These are phyloP conservation scores for Phytophthora citricola DNA, from an alignment of 352 stramenopile species.

Conservation along the genomic window DNA sequence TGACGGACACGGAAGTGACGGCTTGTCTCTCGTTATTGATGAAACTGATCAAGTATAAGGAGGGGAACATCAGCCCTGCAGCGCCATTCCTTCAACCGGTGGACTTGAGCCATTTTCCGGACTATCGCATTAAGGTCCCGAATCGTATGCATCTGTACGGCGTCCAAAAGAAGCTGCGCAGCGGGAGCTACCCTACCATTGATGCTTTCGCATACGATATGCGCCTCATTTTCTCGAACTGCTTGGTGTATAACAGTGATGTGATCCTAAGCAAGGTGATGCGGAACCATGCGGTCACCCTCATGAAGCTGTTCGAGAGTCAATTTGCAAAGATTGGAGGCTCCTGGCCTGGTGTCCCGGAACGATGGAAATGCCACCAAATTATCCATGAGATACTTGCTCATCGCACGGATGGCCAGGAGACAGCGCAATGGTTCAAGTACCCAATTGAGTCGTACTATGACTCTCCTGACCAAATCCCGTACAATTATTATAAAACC, in stretches of 20 bases:
- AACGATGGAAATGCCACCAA: constrained; percentile 87
- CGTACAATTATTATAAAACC: constrained; percentile 84
- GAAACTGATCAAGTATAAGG: constrained; percentile 90
- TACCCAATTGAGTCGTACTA: constrained; percentile 88
- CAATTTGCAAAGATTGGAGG: constrained; percentile 77
- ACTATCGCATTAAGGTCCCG: constrained; percentile 87
- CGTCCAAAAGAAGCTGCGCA: constrained; percentile 86
- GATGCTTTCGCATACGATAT: constrained; percentile 81
- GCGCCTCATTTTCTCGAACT: constrained; percentile 89
- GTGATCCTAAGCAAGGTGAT: constrained; percentile 86
- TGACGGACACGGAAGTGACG: constrained; percentile 61
- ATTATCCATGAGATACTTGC: constrained; percentile 83
- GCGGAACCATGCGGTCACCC: constrained; percentile 80
- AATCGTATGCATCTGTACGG: constrained; percentile 88
- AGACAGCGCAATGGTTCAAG: constrained; percentile 90
- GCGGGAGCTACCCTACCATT: constrained; percentile 66
- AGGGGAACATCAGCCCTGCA: constrained; percentile 70
- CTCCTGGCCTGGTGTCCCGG: constrained; percentile 65
- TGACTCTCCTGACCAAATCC: constrained; percentile 82
- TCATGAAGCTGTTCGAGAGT: constrained; percentile 86
- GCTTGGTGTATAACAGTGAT: constrained; percentile 89
- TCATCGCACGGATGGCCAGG: constrained; percentile 72
- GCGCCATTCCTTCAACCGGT: constrained; percentile 85
- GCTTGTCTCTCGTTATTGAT: constrained; percentile 73
- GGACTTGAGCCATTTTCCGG: constrained; percentile 81